Conservation (phyloP, 2,329 filamentous ascomycete species). For the Fusarium sororula region DNA sequence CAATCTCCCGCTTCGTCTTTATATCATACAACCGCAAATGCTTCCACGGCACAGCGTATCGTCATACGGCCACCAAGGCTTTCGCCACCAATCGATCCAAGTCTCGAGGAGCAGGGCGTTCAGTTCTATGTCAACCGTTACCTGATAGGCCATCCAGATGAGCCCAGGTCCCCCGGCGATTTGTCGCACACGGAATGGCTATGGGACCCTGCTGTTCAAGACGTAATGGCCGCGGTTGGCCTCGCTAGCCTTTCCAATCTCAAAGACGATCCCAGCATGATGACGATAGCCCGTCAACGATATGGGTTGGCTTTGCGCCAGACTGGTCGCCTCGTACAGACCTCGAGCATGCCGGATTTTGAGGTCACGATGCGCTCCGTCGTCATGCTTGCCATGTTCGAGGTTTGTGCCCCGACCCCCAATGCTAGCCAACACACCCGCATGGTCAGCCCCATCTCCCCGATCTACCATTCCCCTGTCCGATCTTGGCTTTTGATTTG, state of each 20-base stretch:
- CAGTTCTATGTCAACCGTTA: constrained; percentile 63
- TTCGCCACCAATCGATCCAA: constrained; percentile 50
- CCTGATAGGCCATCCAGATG: constrained; percentile 61
- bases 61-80: constrained; percentile 19
- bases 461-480: background rate
- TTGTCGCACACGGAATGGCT: constrained; percentile 50
- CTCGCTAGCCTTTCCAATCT: constrained; percentile 67
- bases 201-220: constrained; percentile 52
- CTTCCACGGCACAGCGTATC: background rate
- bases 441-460: constrained; percentile 21
- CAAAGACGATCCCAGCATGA: constrained; percentile 56
- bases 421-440: background rate
- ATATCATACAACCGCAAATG: constrained; percentile 1
- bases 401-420: constrained; percentile 54
- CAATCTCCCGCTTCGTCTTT: constrained; percentile 29
- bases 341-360: constrained; percentile 47
- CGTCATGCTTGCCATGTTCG: constrained; percentile 68
- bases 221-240: constrained; percentile 66
- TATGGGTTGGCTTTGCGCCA: constrained; percentile 64
- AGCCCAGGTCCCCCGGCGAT: constrained; percentile 52
- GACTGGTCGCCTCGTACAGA: constrained; percentile 53
- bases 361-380: constrained; percentile 61
- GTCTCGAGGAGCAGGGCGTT: constrained; percentile 57
- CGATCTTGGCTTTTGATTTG: background rate
- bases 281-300: constrained; percentile 58